A percentile compares a stretch with the other conserved stretches of the same genome.
Evolutionary conservation across 345 rosid genomes (phyloP).

Genomic region (Clarkia xantiana): DNA sequence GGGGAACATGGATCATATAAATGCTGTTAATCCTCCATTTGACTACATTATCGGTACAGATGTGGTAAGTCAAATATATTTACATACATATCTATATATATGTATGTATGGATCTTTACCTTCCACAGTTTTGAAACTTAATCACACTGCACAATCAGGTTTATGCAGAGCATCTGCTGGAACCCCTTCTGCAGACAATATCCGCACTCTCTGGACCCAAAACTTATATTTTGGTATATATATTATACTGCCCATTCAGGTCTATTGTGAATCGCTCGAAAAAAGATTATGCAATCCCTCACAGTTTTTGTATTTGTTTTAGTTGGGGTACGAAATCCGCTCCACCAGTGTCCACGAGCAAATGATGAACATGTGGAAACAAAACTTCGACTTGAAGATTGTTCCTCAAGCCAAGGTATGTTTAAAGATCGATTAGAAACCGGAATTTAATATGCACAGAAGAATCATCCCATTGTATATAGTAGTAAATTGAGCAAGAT

Average conservation of each 20-base stretch:
- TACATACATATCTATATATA: conserved; percentile 1
- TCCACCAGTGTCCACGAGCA: conserved; percentile 71
- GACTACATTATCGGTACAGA: conserved; percentile 89
- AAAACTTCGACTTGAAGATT: conserved; percentile 61
- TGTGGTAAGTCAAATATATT: conserved; percentile 45
- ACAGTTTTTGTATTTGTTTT: conserved; percentile 8
- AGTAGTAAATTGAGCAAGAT: no score
- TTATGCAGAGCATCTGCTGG: conserved; percentile 87
- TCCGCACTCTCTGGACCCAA: conserved; percentile 64
- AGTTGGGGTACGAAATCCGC: conserved; percentile 92
- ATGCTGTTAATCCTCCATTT: conserved; percentile 65
- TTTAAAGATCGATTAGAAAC: no score
- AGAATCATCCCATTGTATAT: no score
- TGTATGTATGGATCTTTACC: no score
- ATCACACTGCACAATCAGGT: conserved; percentile 25
- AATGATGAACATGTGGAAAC: conserved; percentile 76
- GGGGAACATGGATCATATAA: conserved; percentile 71
- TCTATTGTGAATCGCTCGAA: background rate
- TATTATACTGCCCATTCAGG: background rate
- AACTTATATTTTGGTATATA: conserved; percentile 60
- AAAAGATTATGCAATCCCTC: background rate
- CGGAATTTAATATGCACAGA: no score
- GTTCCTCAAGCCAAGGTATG: conserved; percentile 64
- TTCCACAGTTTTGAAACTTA: no score
- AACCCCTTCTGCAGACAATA: conserved; percentile 58